phyloP scores from a whole-genome alignment of 2,329 filamentous ascomycete species.

The Talaromyces sp. region DNA sequence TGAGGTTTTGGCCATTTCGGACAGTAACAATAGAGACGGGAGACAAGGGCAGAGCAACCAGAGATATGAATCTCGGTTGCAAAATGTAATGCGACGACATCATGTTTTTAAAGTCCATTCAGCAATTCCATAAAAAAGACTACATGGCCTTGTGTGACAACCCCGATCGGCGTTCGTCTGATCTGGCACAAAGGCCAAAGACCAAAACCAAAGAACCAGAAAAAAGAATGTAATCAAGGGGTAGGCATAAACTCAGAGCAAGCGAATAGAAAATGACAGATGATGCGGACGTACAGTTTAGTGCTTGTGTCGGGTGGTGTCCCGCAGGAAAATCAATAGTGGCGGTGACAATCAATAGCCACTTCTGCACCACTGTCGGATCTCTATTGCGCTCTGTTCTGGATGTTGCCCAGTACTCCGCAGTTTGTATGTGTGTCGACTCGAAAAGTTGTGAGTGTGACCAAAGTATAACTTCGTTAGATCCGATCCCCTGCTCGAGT shows the following conservation, averaged over 20 bases:
- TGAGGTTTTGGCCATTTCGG: slow-evolving; percentile 3
- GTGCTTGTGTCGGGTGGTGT: slow-evolving; percentile 1
- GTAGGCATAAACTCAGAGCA: background rate
- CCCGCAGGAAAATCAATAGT: slow-evolving; percentile 14
- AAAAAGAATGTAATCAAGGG: slow-evolving; percentile 9
- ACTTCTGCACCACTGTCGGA: background rate
- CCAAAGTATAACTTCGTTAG: slow-evolving; percentile 9
- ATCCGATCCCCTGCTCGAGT: background rate
- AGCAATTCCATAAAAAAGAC: background rate
- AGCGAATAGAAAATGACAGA: background rate
- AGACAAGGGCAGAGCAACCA: background rate
- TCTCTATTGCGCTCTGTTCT: background rate
- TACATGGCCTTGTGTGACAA: slow-evolving; percentile 9
- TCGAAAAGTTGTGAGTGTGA: background rate
- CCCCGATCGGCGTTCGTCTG: slow-evolving; percentile 12
- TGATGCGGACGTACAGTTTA: background rate
- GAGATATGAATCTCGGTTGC: background rate
- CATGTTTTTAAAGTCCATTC: slow-evolving; percentile 7
- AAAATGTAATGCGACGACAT: background rate
- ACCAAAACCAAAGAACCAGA: slow-evolving; percentile 6
- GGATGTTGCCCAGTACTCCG: background rate
- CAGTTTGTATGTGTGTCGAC: background rate
- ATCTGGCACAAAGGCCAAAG: background rate
- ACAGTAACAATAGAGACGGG: background rate
- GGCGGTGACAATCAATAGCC: slow-evolving; percentile 12